These are phyloP conservation scores for Arthrobotrys pseudoclavata DNA, from an alignment of 2,329 filamentous ascomycete genomes.

Conservation along the genomic window DNA sequence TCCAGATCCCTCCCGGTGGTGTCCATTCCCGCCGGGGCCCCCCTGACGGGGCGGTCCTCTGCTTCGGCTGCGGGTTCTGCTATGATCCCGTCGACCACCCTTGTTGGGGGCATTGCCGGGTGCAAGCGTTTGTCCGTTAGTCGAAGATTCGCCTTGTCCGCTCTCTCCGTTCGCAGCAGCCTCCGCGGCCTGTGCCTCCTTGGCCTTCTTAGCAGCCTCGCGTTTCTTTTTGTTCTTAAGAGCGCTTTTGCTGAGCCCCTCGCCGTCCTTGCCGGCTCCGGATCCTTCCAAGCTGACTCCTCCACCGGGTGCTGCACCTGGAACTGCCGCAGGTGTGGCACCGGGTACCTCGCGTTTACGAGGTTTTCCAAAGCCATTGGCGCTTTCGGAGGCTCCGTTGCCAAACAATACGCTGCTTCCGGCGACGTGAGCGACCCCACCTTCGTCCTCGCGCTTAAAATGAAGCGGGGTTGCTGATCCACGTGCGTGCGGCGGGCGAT, in stretches of 20 bases:
- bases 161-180: slow-evolving; percentile 70
- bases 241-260: slow-evolving; percentile 83
- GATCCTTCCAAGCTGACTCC: slow-evolving; percentile 77
- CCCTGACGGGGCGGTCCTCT: slow-evolving; percentile 65
- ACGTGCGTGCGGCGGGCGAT: slow-evolving; percentile 92
- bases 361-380: slow-evolving; percentile 68
- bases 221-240: slow-evolving; percentile 99
- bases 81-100: slow-evolving; percentile 69
- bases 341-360: slow-evolving; percentile 86
- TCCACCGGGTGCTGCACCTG: slow-evolving; percentile 78
- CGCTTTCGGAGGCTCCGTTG: slow-evolving; percentile 79
- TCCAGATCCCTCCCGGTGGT: slow-evolving; percentile 49
- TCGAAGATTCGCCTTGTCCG: slow-evolving; percentile 66
- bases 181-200: slow-evolving; percentile 76
- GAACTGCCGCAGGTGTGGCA: slow-evolving; percentile 78
- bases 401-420: slow-evolving; percentile 55
- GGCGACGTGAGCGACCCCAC: slow-evolving; percentile 83
- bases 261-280: slow-evolving; percentile 73
- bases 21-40: slow-evolving; percentile 65
- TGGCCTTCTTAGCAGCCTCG: slow-evolving; percentile 86
- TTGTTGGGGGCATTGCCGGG: slow-evolving; percentile 69
- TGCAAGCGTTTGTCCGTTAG: slow-evolving; percentile 64
- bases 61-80: slow-evolving; percentile 71
- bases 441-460: slow-evolving; percentile 98
- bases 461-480: slow-evolving; percentile 89